phyloP scores from a whole-genome alignment of 345 rosid genomes.

The Acer yangbiense region DNA sequence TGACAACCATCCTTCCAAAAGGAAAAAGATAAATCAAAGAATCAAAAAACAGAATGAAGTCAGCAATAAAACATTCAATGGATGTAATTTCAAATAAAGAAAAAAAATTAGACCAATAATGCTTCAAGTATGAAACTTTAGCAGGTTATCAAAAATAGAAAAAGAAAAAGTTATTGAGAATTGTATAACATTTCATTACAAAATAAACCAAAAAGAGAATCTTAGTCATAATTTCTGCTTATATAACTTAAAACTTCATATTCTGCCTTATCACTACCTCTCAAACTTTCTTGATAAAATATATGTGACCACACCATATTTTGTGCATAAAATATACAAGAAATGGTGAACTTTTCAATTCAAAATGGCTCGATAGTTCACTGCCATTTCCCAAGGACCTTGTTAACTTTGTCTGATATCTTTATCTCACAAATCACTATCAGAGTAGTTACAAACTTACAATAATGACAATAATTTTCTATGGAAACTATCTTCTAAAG shows the following conservation, averaged over 20 bases:
- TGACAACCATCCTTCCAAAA: background rate
- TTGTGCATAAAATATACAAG: background rate
- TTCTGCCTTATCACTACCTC: background rate
- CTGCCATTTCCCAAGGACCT: background rate
- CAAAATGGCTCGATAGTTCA: background rate
- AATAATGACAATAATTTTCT: background rate
- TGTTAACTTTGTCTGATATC: background rate
- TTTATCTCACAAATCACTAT: background rate
- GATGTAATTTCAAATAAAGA: background rate
- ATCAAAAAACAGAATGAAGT: background rate
- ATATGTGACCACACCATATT: background rate
- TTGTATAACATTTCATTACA: conserved; percentile 3
- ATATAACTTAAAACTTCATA: conserved; percentile 1
- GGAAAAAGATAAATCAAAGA: background rate
- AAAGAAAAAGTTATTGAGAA: background rate
- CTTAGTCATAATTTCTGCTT: background rate
- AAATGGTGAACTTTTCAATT: background rate
- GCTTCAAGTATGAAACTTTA: background rate
- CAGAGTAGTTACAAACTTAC: background rate
- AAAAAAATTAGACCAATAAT: background rate
- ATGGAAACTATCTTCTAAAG: background rate
- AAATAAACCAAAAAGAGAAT: background rate
- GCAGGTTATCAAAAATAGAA: background rate
- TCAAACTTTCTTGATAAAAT: background rate
- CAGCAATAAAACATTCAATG: background rate